These are phyloP conservation scores for Pueraria montana DNA, from an alignment of 306 rosid species.

Conservation along the genomic window DNA sequence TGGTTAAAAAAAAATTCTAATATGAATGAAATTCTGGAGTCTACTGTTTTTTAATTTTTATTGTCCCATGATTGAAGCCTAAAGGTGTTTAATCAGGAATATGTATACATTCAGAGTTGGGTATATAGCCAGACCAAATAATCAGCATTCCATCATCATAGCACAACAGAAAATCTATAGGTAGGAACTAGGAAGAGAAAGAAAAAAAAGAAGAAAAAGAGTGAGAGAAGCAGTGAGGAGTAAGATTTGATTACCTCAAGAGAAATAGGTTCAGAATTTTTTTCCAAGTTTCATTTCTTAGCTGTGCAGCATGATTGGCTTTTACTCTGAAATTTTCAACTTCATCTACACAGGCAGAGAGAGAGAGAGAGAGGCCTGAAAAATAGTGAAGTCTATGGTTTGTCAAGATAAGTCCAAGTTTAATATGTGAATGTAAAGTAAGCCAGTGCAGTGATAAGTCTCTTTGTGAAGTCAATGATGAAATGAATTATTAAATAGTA, in stretches of 20 bases:
- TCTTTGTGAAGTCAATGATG: too few relatives aligned
- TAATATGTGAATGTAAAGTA: not conserved
- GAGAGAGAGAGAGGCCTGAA: not conserved
- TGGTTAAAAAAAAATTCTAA: too few relatives aligned
- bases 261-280: not conserved
- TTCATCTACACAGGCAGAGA: not conserved
- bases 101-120: not conserved
- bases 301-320: not conserved
- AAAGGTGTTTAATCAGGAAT: not conserved
- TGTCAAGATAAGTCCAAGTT: conserved; percentile 37
- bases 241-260: not conserved
- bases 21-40: not conserved
- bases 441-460: too few relatives aligned
- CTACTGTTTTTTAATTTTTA: not conserved
- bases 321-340: not conserved
- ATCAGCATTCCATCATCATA: not conserved
- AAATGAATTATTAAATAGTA: too few relatives aligned
- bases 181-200: not conserved
- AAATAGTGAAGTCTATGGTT: not conserved
- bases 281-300: not conserved
- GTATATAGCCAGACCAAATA: not conserved
- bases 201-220: not conserved
- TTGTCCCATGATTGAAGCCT: not conserved
- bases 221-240: not conserved
- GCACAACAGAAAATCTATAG: not conserved